phyloP scores from a whole-genome alignment of 1,284 basidiomycete genomes.

The Pyrrhoderma noxium region DNA sequence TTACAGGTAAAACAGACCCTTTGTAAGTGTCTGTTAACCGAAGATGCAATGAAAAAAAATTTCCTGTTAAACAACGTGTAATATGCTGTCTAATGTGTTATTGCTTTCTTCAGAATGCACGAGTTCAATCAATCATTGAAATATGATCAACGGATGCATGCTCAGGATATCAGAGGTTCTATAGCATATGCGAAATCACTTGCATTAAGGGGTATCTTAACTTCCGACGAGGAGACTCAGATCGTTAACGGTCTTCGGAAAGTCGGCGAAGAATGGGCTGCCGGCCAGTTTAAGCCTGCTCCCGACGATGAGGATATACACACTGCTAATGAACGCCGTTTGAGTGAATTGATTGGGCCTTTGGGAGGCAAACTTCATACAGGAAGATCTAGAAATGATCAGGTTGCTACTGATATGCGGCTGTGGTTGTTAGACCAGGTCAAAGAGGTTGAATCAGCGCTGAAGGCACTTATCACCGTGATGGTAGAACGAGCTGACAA shows the following conservation, averaged over 20 bases:
- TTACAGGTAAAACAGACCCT: conserved; percentile 84
- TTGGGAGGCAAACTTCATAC: conserved; percentile 94
- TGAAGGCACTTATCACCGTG: conserved; percentile 78
- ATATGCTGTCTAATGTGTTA: too few relatives aligned
- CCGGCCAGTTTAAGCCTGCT: conserved; percentile 44
- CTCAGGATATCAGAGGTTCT: conserved; percentile 88
- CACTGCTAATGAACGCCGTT: conserved; percentile 95
- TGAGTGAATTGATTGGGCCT: conserved; percentile 89
- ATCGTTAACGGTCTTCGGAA: conserved; percentile 74
- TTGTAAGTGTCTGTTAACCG: conserved; percentile 43
- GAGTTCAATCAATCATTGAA: conserved; percentile 92
- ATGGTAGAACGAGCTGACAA: conserved; percentile 88
- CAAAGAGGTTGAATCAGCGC: conserved; percentile 58
- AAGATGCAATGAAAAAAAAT: conserved; percentile 11
- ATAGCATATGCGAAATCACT: conserved; percentile 93
- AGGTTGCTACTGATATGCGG: conserved; percentile 97
- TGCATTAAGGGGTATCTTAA: conserved; percentile 73
- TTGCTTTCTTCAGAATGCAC: conserved; percentile 64
- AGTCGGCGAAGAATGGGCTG: conserved; percentile 84
- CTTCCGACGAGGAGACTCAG: conserved; percentile 62
- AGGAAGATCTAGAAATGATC: conserved; percentile 93
- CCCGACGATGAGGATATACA: conserved; percentile 95
- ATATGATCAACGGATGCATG: conserved; percentile 93
- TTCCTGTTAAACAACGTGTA: conserved; percentile 8
- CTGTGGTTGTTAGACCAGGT: conserved; percentile 89